Conservation (phyloP, 2,329 filamentous ascomycete species). For the Trichoderma breve region DNA sequence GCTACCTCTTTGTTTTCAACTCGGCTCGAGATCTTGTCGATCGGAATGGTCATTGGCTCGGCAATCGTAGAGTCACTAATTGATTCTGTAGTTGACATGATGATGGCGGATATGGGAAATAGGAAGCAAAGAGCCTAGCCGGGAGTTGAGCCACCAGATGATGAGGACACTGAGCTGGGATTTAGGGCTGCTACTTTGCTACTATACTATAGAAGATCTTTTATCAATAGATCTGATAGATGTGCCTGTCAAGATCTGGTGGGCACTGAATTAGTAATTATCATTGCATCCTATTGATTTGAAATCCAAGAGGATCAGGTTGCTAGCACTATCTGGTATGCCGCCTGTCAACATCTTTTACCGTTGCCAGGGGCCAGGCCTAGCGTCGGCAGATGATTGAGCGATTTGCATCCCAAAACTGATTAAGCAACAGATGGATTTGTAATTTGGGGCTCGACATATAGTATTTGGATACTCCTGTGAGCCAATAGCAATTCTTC, state of each 20-base stretch:
- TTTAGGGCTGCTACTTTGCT: neutral
- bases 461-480: neutral
- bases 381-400: neutral
- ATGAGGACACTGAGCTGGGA: neutral
- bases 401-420: neutral
- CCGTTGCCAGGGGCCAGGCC: neutral
- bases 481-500: neutral
- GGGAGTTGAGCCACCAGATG: neutral
- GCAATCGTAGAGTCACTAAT: neutral
- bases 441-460: neutral
- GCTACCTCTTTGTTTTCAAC: neutral
- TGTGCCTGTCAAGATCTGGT: neutral
- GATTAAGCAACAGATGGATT: neutral
- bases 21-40: neutral
- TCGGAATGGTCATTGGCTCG: neutral
- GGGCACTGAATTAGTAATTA: neutral
- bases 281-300: neutral
- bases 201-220: neutral
- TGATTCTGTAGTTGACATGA: neutral
- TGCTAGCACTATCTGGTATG: neutral
- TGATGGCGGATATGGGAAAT: neutral
- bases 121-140: neutral
- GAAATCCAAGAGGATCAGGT: neutral
- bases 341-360: neutral
- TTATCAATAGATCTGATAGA: neutral